Evolutionary conservation across 73 alveolate species (phyloP), one percentile per base, ranked within the genome.

Genomic region (Paramecium biaurelia): DNA sequence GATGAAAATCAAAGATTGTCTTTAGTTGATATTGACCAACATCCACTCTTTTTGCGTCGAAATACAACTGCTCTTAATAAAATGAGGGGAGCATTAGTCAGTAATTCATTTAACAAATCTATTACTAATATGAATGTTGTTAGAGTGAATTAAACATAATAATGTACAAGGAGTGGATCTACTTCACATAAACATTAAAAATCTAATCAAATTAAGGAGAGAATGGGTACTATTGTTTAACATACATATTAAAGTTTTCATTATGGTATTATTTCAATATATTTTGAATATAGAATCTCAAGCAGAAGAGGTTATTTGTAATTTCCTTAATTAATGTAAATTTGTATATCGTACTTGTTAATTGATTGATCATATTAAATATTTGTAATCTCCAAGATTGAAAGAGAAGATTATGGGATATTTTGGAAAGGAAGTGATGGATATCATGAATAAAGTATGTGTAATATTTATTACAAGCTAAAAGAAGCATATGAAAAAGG

Each of bases 401-500:
- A 74, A 15, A 74, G 87, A 74, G 32, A 32, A 23, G 14, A 15
- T 74, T 37, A 28, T 74, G 23, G 57, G 67, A 7, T 37, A 37
- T 14, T 43, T 79, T 41, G 90, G 90, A 43, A 38, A 76, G 7
- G 90, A 79, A 43, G 45, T 26, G 20, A 79, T 42, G 42, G 90
- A 79, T 1, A 41, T 43, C 12, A 41, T 79, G 72, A 30, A 43
- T 14, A 79, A 79, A 79, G 90, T 79, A 79, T 74, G 57, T 74
- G 59, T 28, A 74, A 74, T 26, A 26, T 11, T 63, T 63, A 63
- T 72, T 35, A 72, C 58, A 35, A 74, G 90, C 42, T 79, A 8
- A 79, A 45, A 79, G 90, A 79, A 24, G 42, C 74, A 24, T 79
- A 79, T 47, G 90, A 79, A 26, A 79, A 45, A 63, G 90, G 90